Conservation (phyloP, 75 land plant genomes). For the Selaginella tamariscina region DNA sequence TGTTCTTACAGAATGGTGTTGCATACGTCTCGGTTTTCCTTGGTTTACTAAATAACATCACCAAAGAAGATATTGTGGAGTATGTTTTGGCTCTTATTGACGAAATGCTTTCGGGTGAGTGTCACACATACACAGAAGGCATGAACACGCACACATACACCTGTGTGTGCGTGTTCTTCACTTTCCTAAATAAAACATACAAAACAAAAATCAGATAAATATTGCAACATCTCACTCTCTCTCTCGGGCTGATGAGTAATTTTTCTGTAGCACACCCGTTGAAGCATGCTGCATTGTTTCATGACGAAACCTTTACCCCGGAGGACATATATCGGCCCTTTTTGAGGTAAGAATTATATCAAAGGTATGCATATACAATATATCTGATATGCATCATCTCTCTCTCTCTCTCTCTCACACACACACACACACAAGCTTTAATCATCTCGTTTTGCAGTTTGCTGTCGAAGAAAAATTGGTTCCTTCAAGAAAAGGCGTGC, state of each 20-base stretch:
- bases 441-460: slow-evolving; percentile 30
- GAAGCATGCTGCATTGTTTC: slow-evolving; percentile 76
- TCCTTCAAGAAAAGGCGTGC: slow-evolving; percentile 87
- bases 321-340: slow-evolving; percentile 84
- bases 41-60: slow-evolving; percentile 63
- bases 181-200: too few species aligned
- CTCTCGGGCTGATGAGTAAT: too few species aligned
- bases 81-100: slow-evolving; percentile 85
- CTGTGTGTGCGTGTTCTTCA: background rate
- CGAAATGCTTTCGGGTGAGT: slow-evolving; percentile 83
- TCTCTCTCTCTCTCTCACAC: background rate
- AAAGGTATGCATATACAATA: background rate
- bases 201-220: too few species aligned
- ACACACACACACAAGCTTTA: too few species aligned
- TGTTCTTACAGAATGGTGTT: slow-evolving; percentile 67
- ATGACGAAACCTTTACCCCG: slow-evolving; percentile 54
- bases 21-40: slow-evolving; percentile 71
- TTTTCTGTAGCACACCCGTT: slow-evolving; percentile 52
- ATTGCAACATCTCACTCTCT: too few species aligned
- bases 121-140: background rate
- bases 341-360: slow-evolving; percentile 42
- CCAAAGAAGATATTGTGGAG: slow-evolving; percentile 85
- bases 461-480: slow-evolving; percentile 86
- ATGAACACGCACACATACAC: too few species aligned
- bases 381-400: background rate